phyloP scores from a whole-genome alignment of 345 rosid genomes.

The Eucalyptus albens region DNA sequence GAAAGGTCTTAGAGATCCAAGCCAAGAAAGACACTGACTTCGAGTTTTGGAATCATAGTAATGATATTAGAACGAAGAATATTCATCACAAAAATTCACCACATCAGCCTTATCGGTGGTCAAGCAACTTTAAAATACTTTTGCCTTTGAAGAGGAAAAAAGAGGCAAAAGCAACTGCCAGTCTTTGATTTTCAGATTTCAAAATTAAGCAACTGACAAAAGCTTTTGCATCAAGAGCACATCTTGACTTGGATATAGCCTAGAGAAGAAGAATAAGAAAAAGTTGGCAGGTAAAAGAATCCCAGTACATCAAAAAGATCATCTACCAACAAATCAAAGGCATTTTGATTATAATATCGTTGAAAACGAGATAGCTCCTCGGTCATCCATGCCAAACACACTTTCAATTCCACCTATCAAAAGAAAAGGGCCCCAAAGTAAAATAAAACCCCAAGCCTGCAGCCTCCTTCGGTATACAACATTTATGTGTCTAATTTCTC shows the following conservation, averaged over 20 bases:
- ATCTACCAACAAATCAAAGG: neutral
- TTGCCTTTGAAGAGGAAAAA: neutral
- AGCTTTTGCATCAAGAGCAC: neutral
- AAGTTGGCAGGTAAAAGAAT: neutral
- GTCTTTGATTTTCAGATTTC: neutral
- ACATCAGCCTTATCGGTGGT: neutral
- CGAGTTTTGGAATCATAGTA: neutral
- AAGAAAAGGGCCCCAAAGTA: neutral
- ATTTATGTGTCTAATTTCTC: neutral
- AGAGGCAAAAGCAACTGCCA: neutral
- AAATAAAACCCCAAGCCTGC: neutral
- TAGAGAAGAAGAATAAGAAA: neutral
- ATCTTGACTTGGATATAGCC: neutral
- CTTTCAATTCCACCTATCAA: neutral
- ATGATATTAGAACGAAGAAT: neutral
- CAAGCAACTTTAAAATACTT: neutral
- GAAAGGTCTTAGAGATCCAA: neutral
- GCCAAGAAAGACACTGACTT: neutral
- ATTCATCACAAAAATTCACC: neutral
- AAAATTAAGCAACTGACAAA: neutral
- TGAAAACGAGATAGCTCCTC: neutral
- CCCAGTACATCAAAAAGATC: neutral
- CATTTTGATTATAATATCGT: neutral
- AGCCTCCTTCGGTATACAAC: neutral
- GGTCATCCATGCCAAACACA: neutral